A percentile compares a stretch with the other conserved stretches of the same genome.
phyloP scores from a whole-genome alignment of 2,329 filamentous ascomycete species.

The Fusarium citri region DNA sequence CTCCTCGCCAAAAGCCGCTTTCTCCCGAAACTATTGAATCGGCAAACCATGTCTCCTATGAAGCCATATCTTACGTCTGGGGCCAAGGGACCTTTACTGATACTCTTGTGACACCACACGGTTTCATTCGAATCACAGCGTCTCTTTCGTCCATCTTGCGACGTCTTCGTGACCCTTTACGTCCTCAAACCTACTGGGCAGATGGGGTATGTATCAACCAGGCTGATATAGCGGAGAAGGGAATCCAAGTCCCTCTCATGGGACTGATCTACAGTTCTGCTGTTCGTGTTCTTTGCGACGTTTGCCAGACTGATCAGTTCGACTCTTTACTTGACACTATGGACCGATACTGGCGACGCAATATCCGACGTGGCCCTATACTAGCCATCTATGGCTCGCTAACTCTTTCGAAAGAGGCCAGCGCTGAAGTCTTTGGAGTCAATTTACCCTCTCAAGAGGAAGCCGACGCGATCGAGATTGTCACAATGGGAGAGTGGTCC shows the following conservation, averaged over 20 bases:
- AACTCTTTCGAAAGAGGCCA: neutral
- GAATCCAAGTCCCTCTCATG: conserved; percentile 13
- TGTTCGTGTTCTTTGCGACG: conserved; percentile 5
- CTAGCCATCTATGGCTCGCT: neutral
- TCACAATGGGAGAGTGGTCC: neutral
- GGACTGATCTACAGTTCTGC: conserved; percentile 18
- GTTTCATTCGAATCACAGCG: conserved; percentile 1
- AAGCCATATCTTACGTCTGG: conserved; percentile 24
- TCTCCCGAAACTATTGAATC: neutral
- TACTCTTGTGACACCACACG: neutral
- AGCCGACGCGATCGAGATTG: neutral
- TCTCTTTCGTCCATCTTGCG: conserved; percentile 15
- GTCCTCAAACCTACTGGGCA: neutral
- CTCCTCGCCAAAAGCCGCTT: neutral
- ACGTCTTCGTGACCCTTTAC: neutral
- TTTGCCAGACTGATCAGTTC: neutral
- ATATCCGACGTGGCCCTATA: neutral
- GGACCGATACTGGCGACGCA: conserved; percentile 8
- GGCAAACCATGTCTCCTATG: neutral
- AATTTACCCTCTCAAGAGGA: neutral
- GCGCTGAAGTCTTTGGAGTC: neutral
- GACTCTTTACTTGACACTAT: neutral
- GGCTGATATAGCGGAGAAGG: neutral
- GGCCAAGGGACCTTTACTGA: neutral
- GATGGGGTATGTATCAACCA: conserved; percentile 18